Evolutionary conservation across 1,284 basidiomycete species (phyloP).

Genomic region (Pholiota adiposa): DNA sequence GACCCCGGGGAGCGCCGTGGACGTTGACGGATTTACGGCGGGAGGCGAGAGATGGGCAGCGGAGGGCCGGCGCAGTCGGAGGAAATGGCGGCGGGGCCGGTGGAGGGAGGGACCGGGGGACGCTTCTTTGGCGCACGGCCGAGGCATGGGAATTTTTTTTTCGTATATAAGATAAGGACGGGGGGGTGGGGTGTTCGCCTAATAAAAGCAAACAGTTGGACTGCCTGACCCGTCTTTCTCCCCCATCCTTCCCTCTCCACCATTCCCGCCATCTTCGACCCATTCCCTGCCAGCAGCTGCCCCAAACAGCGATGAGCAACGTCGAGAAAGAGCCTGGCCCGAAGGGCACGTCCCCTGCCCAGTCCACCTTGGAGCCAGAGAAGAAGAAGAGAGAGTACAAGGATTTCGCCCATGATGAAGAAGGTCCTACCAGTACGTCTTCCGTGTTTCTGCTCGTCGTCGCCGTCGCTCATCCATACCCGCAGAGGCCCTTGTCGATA

Average conservation of each 20-base stretch:
- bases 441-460: slow-evolving; percentile 10
- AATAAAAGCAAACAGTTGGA: slow-evolving; percentile 19
- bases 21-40: not conserved
- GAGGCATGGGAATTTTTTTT: slow-evolving; percentile 1
- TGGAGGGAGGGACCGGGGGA: not conserved
- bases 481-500: slow-evolving; percentile 84
- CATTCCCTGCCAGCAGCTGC: slow-evolving; percentile 11
- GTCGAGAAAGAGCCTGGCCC: slow-evolving; percentile 70
- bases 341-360: slow-evolving; percentile 43
- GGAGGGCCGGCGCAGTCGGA: not conserved
- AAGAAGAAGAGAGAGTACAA: slow-evolving; percentile 91
- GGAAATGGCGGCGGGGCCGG: not conserved
- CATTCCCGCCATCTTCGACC: slow-evolving; percentile 5
- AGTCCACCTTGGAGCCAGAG: slow-evolving; percentile 46
- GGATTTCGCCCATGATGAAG: slow-evolving; percentile 84
- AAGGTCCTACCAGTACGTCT: slow-evolving; percentile 71
- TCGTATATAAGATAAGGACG: slow-evolving; percentile 10
- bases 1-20: not conserved
- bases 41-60: not conserved
- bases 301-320: slow-evolving; percentile 42
- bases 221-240: slow-evolving; percentile 11
- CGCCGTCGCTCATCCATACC: slow-evolving; percentile 16
- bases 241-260: slow-evolving; percentile 10
- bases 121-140: not conserved
- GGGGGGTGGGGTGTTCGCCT: not conserved